These are phyloP conservation scores for Hericium alpestre DNA, from an alignment of 768 basidiomycete genomes.

Conservation along the genomic window DNA sequence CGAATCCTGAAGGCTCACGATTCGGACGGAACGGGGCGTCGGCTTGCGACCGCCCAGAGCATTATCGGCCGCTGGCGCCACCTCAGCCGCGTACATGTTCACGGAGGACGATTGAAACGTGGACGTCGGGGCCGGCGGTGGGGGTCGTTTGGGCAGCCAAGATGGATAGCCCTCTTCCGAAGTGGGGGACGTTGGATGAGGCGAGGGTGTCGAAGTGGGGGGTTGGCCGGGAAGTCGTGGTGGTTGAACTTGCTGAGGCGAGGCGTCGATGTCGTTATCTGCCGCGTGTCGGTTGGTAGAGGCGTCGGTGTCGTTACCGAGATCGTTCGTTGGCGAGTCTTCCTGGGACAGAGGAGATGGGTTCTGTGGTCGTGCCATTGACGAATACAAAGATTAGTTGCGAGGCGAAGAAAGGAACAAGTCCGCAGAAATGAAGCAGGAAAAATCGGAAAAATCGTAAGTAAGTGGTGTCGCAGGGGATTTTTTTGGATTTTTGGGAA, in stretches of 20 bases:
- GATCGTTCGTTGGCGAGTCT: background rate
- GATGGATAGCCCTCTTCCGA: slow-evolving; percentile 61
- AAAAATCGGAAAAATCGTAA: background rate
- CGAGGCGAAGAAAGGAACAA: background rate
- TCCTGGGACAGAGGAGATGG: background rate
- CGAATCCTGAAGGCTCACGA: slow-evolving; percentile 58
- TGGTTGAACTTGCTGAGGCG: background rate
- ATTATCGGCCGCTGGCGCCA: slow-evolving; percentile 16
- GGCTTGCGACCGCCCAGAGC: slow-evolving; percentile 59
- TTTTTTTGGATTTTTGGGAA: background rate
- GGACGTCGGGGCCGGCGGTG: slow-evolving; percentile 64
- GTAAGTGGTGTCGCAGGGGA: background rate
- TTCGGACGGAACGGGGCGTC: slow-evolving; percentile 72
- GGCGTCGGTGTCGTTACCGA: no score
- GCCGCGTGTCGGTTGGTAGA: no score
- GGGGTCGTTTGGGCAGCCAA: slow-evolving; percentile 74
- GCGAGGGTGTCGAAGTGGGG: background rate
- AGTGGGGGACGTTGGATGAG: background rate
- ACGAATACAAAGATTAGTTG: background rate
- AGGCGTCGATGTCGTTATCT: background rate
- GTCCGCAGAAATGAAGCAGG: background rate
- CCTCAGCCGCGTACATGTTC: slow-evolving; percentile 16
- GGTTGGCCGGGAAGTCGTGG: background rate
- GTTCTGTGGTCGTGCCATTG: slow-evolving; percentile 1
- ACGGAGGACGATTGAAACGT: slow-evolving; percentile 52